A percentile compares a stretch with the other conserved stretches of the same genome.
These are phyloP conservation scores for Fragilariopsis cylindrus DNA, from an alignment of 108 stramenopile species.

Conservation along the genomic window DNA sequence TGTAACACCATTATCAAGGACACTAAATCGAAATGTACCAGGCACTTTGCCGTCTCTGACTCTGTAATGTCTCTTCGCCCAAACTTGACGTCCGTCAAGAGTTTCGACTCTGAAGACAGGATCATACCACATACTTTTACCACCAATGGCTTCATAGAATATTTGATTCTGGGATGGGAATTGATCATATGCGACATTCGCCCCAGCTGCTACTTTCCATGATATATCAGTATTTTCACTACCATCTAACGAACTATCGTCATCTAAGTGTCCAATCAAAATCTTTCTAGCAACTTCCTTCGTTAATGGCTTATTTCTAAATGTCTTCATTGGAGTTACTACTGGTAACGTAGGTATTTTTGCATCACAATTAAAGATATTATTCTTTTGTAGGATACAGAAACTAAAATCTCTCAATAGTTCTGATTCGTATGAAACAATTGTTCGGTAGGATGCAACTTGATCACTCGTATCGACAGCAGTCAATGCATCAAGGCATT, in stretches of 20 bases:
- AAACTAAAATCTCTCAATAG: slow-evolving; percentile 84
- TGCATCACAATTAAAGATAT: slow-evolving; percentile 79
- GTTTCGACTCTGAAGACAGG: slow-evolving; percentile 96
- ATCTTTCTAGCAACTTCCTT: slow-evolving; percentile 66
- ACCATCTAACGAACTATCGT: slow-evolving; percentile 48
- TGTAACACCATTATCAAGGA: slow-evolving; percentile 93
- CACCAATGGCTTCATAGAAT: slow-evolving; percentile 61
- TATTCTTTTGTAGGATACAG: slow-evolving; percentile 93
- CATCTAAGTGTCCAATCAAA: slow-evolving; percentile 89
- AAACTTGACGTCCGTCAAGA: slow-evolving; percentile 88
- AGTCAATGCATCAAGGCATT: slow-evolving; percentile 70
- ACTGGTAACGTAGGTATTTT: slow-evolving; percentile 65
- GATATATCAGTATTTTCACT: slow-evolving; percentile 55
- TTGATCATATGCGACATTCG: slow-evolving; percentile 94
- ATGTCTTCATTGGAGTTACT: slow-evolving; percentile 61
- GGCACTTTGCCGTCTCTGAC: slow-evolving; percentile 55
- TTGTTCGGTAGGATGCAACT: slow-evolving; percentile 89
- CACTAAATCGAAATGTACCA: slow-evolving; percentile 72
- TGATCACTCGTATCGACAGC: slow-evolving; percentile 78
- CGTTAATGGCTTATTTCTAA: slow-evolving; percentile 72
- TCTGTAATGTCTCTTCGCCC: slow-evolving; percentile 88
- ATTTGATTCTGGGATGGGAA: slow-evolving; percentile 94
- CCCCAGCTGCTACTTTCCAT: slow-evolving; percentile 92
- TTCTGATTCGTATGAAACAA: slow-evolving; percentile 91
- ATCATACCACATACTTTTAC: slow-evolving; percentile 90